Base-by-base conservation (phyloP, 805 yeast genomes). In the Suhomyces faveliae region DNA sequence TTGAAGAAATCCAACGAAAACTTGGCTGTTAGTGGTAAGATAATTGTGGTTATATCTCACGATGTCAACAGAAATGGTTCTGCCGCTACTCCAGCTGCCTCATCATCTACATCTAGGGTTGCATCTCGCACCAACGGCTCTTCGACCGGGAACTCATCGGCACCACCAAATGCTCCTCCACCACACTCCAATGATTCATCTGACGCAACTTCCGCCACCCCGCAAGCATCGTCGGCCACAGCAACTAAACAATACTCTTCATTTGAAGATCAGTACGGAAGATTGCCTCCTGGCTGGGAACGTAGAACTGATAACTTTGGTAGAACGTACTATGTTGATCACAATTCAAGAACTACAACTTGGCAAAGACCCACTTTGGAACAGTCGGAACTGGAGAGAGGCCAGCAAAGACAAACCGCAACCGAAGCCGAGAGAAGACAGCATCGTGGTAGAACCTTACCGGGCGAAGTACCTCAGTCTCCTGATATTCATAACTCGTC, bases 231-330 rank as follows among this genome's bases (percentile, higher is more conserved):
- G 2, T 39, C 51, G n/a, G 22, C 51, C 8, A 25, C 49, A 17
- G 48, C 61, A 5, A 68, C 70, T 56, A 80, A 90, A 60, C 95
- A 85, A 61, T 85, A 84, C 59, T 87, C 96, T 4, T 89, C 98
- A 1, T 94, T 94, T 66, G 99, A 94, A 70, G 99, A 94, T 70
- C 98, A 92, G 67, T 82, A 84, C 59, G 99, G 99, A 38, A 79
- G 97, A 63, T 77, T 94, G 56, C 99, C 99, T 3, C 89, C 97
- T 5, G 99, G 99, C 3, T 94, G 99, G 98, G 99, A 94, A 69
- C 84, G 99, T 59, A 81, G 99, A 70, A 91, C 98, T 1, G 99
- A 94, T 67, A 89, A 90, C 67, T 88, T 90, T 61, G 99, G 99
- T 23, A 82, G 99, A 63, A 92, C 98, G 1, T 94, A 94, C 70